Percentiles rank a stretch among this genome's conserved stretches.
phyloP scores from a whole-genome alignment of 148 eudicot genomes.

The Pouteria glomerata region DNA sequence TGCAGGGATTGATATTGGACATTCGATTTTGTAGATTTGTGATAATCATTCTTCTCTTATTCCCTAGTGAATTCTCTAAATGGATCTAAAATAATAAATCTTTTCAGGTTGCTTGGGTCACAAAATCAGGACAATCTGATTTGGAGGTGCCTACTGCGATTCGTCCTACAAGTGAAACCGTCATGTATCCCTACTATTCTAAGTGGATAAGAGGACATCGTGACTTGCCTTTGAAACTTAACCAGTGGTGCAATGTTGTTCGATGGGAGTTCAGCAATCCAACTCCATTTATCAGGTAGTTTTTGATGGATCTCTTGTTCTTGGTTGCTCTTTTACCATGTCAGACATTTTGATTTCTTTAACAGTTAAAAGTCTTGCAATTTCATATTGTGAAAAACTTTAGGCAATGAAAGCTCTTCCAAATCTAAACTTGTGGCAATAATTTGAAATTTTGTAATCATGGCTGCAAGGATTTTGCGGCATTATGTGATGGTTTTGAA shows the following conservation, averaged over 20 bases:
- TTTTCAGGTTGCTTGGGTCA: slow-evolving; percentile 95
- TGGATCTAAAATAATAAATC: neutral
- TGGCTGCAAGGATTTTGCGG: too few relatives aligned
- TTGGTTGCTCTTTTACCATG: neutral
- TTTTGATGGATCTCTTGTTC: neutral
- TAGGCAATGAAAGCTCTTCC: too few relatives aligned
- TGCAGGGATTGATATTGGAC: too few relatives aligned
- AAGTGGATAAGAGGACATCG: slow-evolving; percentile 97
- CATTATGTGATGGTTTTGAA: too few relatives aligned
- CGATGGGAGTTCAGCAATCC: slow-evolving; percentile 98
- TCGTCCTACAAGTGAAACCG: slow-evolving; percentile 97
- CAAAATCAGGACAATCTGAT: slow-evolving; percentile 79
- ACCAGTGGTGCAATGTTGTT: slow-evolving; percentile 97
- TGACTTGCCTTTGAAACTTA: slow-evolving; percentile 80
- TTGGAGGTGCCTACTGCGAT: slow-evolving; percentile 87
- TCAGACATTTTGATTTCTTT: too few relatives aligned
- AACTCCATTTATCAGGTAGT: slow-evolving; percentile 89
- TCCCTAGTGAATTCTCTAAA: neutral
- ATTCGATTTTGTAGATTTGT: neutral
- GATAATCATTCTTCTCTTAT: neutral
- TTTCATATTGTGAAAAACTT: too few relatives aligned
- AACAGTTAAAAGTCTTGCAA: too few relatives aligned
- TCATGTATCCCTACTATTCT: slow-evolving; percentile 90
- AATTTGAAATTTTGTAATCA: too few relatives aligned
- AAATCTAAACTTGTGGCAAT: too few relatives aligned